A percentile compares a stretch with the other conserved stretches of the same genome.
Evolutionary conservation across 2,329 filamentous ascomycete genomes (phyloP).

Genomic region (Sporothrix mexicana): DNA sequence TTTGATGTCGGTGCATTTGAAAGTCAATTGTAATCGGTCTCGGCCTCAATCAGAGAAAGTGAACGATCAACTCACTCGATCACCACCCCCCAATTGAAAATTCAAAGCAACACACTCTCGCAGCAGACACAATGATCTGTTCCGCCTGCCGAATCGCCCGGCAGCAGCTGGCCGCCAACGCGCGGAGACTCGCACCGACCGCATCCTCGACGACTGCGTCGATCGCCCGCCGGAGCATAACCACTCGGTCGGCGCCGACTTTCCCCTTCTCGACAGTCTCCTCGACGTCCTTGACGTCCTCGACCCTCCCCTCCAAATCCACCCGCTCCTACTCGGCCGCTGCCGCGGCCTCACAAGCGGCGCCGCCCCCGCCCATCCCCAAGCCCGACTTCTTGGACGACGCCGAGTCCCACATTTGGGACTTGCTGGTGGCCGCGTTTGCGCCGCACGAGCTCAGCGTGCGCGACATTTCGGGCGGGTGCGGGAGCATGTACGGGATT

Average conservation of each 20-base stretch:
- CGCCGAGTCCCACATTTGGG: slow-evolving; percentile 65
- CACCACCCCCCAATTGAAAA: background rate
- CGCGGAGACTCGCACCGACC: background rate
- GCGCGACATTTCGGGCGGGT: slow-evolving; percentile 81
- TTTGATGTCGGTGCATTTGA: background rate
- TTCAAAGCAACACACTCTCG: background rate
- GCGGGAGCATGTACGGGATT: slow-evolving; percentile 86
- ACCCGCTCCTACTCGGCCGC: background rate
- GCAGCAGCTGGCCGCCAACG: slow-evolving; percentile 21
- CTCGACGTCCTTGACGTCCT: background rate
- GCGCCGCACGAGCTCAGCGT: slow-evolving; percentile 63
- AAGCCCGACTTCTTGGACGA: slow-evolving; percentile 60
- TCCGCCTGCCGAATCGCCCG: slow-evolving; percentile 33
- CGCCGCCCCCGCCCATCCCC: slow-evolving; percentile 38
- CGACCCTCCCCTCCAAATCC: background rate
- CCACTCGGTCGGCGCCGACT: background rate
- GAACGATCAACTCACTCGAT: too few species aligned
- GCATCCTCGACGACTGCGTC: background rate
- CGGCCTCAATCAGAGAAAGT: too few species aligned
- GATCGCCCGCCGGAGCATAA: background rate
- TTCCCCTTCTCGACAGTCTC: background rate
- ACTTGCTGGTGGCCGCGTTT: slow-evolving; percentile 57
- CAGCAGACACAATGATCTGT: slow-evolving; percentile 21
- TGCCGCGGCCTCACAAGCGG: background rate
- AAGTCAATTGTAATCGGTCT: slow-evolving; percentile 12